phyloP scores from a whole-genome alignment of 1,139 yeast genomes.

The Sporopachydermia cereana region DNA sequence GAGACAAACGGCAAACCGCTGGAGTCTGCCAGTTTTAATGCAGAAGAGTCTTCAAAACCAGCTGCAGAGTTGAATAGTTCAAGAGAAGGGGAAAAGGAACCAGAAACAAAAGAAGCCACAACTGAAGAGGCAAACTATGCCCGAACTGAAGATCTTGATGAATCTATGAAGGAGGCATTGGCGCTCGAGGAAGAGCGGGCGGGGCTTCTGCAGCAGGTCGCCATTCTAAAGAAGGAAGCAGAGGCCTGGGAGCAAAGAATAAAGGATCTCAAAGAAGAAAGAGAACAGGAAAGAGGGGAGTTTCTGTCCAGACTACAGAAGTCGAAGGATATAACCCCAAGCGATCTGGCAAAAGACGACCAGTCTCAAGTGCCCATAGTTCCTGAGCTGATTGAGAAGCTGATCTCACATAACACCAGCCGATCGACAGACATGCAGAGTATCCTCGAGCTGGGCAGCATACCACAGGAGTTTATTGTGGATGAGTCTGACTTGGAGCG shows the following conservation, averaged over 20 bases:
- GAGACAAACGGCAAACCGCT: too few relatives aligned
- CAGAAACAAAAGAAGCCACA: neutral
- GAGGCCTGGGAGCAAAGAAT: neutral
- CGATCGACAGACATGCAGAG: neutral
- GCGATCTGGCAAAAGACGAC: neutral
- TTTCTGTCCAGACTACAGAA: neutral
- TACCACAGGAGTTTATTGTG: neutral
- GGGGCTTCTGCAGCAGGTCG: constrained; percentile 2
- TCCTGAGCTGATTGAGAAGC: constrained; percentile 5
- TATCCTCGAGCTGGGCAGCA: neutral
- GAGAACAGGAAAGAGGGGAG: constrained; percentile 1
- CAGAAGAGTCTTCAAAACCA: too few relatives aligned
- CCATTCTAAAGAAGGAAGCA: neutral
- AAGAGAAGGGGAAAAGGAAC: neutral
- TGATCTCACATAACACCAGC: neutral
- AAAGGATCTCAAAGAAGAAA: neutral
- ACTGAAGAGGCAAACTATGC: neutral
- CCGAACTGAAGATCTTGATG: neutral
- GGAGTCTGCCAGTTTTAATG: too few relatives aligned
- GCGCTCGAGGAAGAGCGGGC: neutral
- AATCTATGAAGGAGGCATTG: neutral
- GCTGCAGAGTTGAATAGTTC: too few relatives aligned
- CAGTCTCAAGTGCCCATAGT: neutral
- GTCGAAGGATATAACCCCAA: neutral
- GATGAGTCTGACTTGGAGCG: neutral